Conservation (phyloP, 2,329 filamentous ascomycete genomes). For the Colletotrichum sp. region DNA sequence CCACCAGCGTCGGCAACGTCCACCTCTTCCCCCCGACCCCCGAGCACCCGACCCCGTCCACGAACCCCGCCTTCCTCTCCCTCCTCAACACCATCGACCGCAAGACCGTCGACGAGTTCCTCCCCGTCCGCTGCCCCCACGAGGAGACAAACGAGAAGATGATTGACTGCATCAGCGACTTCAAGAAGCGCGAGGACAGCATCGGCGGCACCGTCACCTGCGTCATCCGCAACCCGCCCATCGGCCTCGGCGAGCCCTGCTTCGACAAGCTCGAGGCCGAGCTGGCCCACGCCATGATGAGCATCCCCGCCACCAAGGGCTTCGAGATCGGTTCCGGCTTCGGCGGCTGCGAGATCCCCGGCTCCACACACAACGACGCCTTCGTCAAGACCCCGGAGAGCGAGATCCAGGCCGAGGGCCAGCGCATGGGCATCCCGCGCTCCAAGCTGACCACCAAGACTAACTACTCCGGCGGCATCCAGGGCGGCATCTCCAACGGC, state of each 20-base stretch:
- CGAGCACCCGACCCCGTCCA: conserved; percentile 70
- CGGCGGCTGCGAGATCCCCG: conserved; percentile 81
- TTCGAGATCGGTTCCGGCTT: conserved; percentile 97
- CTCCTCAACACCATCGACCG: conserved; percentile 77
- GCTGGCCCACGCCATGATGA: conserved; percentile 92
- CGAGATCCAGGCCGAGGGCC: conserved; percentile 34
- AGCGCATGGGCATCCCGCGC: conserved; percentile 49
- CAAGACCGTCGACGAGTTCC: conserved; percentile 78
- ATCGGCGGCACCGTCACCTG: conserved; percentile 96
- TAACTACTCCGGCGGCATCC: conserved; percentile 94
- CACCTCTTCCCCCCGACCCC: conserved; percentile 77
- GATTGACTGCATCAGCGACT: conserved; percentile 79
- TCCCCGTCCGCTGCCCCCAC: conserved; percentile 89
- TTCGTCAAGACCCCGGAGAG: conserved; percentile 67
- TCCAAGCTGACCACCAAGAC: conserved; percentile 83
- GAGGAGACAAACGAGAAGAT: conserved; percentile 69
- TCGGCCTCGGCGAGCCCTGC: conserved; percentile 88
- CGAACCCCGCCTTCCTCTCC: conserved; percentile 79
- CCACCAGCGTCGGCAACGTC: conserved; percentile 81
- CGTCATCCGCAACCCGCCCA: conserved; percentile 84
- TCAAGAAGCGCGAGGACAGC: conserved; percentile 80
- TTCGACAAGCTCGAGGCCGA: conserved; percentile 96
- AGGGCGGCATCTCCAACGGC: conserved; percentile 94
- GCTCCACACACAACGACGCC: conserved; percentile 90
- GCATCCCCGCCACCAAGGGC: conserved; percentile 92